Conservation (phyloP, 495 filamentous ascomycete species). For the Tuber magnatum region DNA sequence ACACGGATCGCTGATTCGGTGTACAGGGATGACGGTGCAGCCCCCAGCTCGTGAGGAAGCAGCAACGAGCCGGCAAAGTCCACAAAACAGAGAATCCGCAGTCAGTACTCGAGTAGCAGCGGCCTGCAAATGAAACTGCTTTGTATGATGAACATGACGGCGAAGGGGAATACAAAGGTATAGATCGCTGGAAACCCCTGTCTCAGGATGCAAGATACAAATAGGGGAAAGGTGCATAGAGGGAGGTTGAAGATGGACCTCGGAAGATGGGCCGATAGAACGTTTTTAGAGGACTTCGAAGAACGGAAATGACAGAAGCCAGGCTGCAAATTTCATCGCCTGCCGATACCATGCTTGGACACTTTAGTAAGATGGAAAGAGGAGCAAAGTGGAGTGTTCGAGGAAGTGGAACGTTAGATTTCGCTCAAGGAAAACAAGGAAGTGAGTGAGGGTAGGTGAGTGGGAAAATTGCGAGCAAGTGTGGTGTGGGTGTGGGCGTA, state of each 20-base stretch:
- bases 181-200: not conserved
- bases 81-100: constrained; percentile 31
- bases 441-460: not conserved
- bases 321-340: constrained; percentile 2
- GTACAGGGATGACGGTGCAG: constrained; percentile 30
- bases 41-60: constrained; percentile 23
- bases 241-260: constrained; percentile 19
- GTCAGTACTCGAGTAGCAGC: not conserved
- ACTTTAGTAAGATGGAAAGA: not conserved
- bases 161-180: constrained; percentile 11
- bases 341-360: not conserved
- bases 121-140: constrained; percentile 10
- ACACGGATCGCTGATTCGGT: constrained; percentile 37
- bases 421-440: not conserved
- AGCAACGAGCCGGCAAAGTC: constrained; percentile 31
- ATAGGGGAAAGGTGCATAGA: not conserved
- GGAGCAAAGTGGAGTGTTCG: not conserved
- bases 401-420: not conserved
- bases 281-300: constrained; percentile 8
- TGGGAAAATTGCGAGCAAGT: not conserved
- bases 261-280: constrained; percentile 15
- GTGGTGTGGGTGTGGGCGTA: not conserved
- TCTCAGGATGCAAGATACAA: constrained; percentile 20
- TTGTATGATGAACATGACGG: constrained; percentile 21
- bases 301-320: constrained; percentile 5